phyloP scores from a whole-genome alignment of 176 grass and related monocot genomes.

The Bolboschoenus planiculmis region DNA sequence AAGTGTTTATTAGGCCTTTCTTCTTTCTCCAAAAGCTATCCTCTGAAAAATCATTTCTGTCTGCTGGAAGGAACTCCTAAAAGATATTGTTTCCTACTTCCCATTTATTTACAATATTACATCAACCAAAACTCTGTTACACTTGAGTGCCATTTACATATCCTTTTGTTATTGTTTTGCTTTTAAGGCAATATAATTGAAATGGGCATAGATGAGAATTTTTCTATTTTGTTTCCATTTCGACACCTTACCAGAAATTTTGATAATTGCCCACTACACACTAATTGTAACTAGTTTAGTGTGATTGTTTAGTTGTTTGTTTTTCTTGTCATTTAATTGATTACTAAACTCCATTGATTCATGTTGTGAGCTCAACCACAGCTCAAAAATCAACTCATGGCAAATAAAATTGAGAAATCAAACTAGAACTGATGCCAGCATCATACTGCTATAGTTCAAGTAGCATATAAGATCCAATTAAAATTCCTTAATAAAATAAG shows the following conservation, averaged over 20 bases:
- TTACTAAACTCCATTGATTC: not conserved
- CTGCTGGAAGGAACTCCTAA: not conserved
- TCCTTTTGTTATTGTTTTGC: not conserved
- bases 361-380: not conserved
- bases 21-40: slow-evolving; percentile 9
- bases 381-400: not conserved
- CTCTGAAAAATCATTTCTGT: slow-evolving; percentile 23
- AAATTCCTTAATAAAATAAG: not conserved
- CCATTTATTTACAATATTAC: not conserved
- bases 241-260: not conserved
- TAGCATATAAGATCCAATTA: not conserved
- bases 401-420: not conserved
- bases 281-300: not conserved
- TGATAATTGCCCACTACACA: not conserved
- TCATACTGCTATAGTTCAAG: not conserved
- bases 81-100: not conserved
- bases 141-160: not conserved
- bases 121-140: not conserved
- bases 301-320: not conserved
- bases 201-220: not conserved
- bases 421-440: not conserved
- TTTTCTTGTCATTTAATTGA: not conserved
- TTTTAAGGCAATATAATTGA: not conserved
- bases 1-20: not conserved
- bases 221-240: not conserved